Percentiles rank a stretch among this genome's conserved stretches.
phyloP scores from a whole-genome alignment of 1,284 basidiomycete genomes.

The Melampsora larici-populina region DNA sequence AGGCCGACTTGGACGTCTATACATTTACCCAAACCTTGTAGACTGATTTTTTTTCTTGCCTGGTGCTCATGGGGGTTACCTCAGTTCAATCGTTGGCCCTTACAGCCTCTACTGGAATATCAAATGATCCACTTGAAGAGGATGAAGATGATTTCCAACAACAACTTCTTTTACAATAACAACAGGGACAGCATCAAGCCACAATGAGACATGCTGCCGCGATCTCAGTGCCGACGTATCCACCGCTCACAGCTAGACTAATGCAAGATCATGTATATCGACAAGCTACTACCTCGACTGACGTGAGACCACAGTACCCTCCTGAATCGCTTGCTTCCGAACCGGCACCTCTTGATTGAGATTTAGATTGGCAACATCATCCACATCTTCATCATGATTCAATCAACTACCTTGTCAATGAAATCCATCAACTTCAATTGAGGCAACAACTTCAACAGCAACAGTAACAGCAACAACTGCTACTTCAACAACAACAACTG shows the following conservation, averaged over 20 bases:
- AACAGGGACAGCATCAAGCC: conserved; percentile 17
- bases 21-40: too few relatives aligned
- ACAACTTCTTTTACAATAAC: conserved; percentile 31
- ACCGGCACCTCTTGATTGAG: conserved; percentile 39
- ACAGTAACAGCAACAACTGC: not conserved
- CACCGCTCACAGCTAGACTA: conserved; percentile 38
- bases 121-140: not conserved
- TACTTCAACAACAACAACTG: not conserved
- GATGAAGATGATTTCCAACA: conserved; percentile 38
- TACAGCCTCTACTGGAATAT: not conserved
- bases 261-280: conserved; percentile 43
- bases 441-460: conserved; percentile 15
- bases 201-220: not conserved
- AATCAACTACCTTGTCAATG: conserved; percentile 18
- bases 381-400: conserved; percentile 4
- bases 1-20: too few relatives aligned
- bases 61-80: not conserved
- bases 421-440: conserved; percentile 39
- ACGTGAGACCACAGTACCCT: conserved; percentile 40
- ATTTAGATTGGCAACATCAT: conserved; percentile 41
- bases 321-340: conserved; percentile 43
- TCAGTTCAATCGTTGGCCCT: not conserved
- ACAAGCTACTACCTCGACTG: conserved; percentile 38
- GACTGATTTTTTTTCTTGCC: too few relatives aligned
- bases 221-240: conserved; percentile 18